Evolutionary conservation across 2,329 filamentous ascomycete genomes (phyloP).

Genomic region (Sarocladium kiliense): DNA sequence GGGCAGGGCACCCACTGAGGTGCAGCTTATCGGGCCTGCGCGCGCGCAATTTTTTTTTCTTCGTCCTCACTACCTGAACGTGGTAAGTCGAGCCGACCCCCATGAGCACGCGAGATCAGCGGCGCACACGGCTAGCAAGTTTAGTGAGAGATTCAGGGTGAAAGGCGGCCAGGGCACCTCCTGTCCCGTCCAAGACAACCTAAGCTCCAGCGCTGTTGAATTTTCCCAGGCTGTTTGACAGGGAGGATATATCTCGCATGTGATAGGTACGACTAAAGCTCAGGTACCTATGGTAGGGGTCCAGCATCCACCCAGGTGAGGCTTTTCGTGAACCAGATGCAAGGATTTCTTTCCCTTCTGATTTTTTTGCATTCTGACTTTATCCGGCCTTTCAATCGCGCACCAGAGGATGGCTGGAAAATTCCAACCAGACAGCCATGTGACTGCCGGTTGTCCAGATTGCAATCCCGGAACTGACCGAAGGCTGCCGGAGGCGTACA

Average conservation of each 20-base stretch:
- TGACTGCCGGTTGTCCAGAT: background rate
- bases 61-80: too few relatives aligned
- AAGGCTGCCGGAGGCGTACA: background rate
- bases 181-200: too few relatives aligned
- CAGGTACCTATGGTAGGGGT: background rate
- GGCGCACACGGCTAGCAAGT: too few relatives aligned
- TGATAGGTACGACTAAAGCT: slow-evolving; percentile 4
- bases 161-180: background rate
- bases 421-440: too few relatives aligned
- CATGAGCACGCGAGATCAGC: too few relatives aligned
- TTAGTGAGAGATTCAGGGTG: too few relatives aligned
- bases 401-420: background rate
- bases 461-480: background rate
- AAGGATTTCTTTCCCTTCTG: background rate
- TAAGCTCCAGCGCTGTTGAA: background rate
- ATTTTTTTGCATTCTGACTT: too few relatives aligned
- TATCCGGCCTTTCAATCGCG: too few relatives aligned
- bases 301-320: background rate
- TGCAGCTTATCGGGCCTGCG: background rate
- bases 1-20: background rate
- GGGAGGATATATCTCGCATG: background rate
- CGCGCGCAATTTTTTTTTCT: background rate
- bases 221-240: background rate
- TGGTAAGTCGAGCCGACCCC: too few relatives aligned
- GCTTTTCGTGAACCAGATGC: background rate